phyloP scores from a whole-genome alignment of 2,329 filamentous ascomycete genomes.

The Tothia fuscella region DNA sequence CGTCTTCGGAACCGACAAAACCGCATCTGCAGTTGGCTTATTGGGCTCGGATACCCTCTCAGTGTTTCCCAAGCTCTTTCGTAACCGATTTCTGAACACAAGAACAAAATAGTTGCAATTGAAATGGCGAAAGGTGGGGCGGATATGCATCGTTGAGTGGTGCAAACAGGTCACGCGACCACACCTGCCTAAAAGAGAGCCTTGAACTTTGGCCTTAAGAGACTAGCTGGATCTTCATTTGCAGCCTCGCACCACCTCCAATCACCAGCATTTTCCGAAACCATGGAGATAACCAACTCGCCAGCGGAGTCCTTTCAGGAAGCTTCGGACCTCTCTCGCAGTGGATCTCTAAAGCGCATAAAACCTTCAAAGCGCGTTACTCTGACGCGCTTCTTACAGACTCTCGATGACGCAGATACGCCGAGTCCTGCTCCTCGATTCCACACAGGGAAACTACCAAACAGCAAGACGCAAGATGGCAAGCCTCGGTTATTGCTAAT shows the following conservation, averaged over 20 bases:
- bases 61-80: no score
- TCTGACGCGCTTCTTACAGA: conserved; percentile 31
- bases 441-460: conserved; percentile 32
- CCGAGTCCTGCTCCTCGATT: conserved; percentile 27
- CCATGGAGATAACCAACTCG: not conserved
- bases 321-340: not conserved
- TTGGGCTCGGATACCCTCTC: not conserved
- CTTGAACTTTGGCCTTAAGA: not conserved
- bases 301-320: not conserved
- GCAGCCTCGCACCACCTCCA: not conserved
- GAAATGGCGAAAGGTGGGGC: no score
- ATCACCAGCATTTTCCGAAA: not conserved
- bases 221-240: not conserved
- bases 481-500: conserved; percentile 85
- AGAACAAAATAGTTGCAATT: no score
- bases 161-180: no score
- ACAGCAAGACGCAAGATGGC: conserved; percentile 41
- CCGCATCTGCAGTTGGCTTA: not conserved
- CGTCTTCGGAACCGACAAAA: not conserved
- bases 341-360: conserved; percentile 5
- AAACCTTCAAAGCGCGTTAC: conserved; percentile 17
- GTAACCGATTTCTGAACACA: no score
- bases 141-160: no score
- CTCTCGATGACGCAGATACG: conserved; percentile 28
- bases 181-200: not conserved